These are phyloP conservation scores for Aureobasidium sp. DNA, from an alignment of 2,329 filamentous ascomycete genomes.

Conservation along the genomic window DNA sequence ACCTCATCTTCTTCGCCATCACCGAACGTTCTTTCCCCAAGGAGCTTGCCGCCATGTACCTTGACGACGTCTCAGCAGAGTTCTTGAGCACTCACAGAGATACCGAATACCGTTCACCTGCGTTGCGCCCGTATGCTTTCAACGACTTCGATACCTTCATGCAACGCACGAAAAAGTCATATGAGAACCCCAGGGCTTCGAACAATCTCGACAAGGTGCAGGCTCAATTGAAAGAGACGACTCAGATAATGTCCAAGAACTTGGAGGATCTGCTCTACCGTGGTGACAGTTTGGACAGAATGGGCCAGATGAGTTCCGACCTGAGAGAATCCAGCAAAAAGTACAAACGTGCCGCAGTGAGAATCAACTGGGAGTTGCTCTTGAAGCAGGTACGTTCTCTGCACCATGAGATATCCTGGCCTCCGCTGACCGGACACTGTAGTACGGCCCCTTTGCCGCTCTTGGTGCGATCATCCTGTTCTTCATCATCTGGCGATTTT, in stretches of 20 bases:
- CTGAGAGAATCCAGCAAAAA: constrained; percentile 90
- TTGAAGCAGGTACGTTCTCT: constrained; percentile 64
- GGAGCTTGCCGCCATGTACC: constrained; percentile 97
- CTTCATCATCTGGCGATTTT: constrained; percentile 90
- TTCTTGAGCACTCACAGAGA: constrained; percentile 79
- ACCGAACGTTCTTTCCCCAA: constrained; percentile 91
- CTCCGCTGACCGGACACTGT: background rate
- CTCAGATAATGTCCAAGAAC: constrained; percentile 99
- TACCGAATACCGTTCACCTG: constrained; percentile 64
- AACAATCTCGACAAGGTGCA: constrained; percentile 94
- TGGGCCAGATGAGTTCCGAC: constrained; percentile 88
- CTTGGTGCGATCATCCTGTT: constrained; percentile 76
- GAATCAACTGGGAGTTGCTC: constrained; percentile 96
- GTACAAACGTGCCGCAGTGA: constrained; percentile 84
- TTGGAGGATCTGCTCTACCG: constrained; percentile 96
- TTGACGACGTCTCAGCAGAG: constrained; percentile 82
- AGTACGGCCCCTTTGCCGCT: constrained; percentile 83
- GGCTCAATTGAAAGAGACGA: constrained; percentile 94
- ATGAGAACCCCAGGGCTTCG: constrained; percentile 83
- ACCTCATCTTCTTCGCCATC: constrained; percentile 88
- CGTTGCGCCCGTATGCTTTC: constrained; percentile 85
- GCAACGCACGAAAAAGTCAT: constrained; percentile 82
- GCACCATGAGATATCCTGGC: background rate
- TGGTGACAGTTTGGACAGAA: constrained; percentile 88
- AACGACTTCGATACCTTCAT: constrained; percentile 99